Percentiles rank a stretch among this genome's conserved stretches.
phyloP scores from a whole-genome alignment of 768 basidiomycete genomes.

The Lactarius tabidus region DNA sequence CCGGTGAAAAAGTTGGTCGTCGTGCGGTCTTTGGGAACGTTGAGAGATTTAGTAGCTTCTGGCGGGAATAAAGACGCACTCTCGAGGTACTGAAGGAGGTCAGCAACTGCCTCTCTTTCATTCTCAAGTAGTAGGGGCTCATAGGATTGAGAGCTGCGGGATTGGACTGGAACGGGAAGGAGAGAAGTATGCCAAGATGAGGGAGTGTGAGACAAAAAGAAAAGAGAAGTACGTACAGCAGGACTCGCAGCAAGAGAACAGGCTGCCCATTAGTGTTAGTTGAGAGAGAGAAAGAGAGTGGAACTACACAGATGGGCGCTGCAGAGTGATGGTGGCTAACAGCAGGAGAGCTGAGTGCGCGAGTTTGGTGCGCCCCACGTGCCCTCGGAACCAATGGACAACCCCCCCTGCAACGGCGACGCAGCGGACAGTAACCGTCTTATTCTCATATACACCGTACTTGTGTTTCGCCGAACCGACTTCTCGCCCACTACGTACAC shows the following conservation, averaged over 20 bases:
- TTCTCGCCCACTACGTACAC: neutral
- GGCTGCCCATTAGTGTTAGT: constrained; percentile 56
- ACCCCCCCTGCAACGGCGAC: constrained; percentile 18
- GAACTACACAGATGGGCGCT: constrained; percentile 6
- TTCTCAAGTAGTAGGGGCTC: constrained; percentile 86
- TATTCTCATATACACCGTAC: constrained; percentile 31
- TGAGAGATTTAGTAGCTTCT: neutral
- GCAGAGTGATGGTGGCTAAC: constrained; percentile 19
- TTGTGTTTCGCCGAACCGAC: neutral
- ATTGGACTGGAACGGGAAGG: constrained; percentile 50
- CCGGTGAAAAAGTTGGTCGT: constrained; percentile 99
- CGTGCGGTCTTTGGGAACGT: constrained; percentile 69
- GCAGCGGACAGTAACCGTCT: constrained; percentile 29
- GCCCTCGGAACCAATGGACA: neutral
- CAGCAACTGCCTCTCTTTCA: constrained; percentile 97
- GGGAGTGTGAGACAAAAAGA: constrained; percentile 9
- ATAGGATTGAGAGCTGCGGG: constrained; percentile 81
- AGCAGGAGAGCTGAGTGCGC: neutral
- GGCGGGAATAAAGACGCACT: constrained; percentile 51
- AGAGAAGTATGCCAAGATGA: constrained; percentile 10
- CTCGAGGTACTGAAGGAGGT: constrained; percentile 95
- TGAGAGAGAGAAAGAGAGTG: constrained; percentile 1
- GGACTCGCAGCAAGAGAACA: constrained; percentile 77
- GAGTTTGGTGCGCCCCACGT: constrained; percentile 12
- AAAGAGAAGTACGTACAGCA: constrained; percentile 54